Evolutionary conservation across 2,329 filamentous ascomycete species (phyloP), one percentile per base, ranked within the genome.

Genomic region (Alternaria sp.): DNA sequence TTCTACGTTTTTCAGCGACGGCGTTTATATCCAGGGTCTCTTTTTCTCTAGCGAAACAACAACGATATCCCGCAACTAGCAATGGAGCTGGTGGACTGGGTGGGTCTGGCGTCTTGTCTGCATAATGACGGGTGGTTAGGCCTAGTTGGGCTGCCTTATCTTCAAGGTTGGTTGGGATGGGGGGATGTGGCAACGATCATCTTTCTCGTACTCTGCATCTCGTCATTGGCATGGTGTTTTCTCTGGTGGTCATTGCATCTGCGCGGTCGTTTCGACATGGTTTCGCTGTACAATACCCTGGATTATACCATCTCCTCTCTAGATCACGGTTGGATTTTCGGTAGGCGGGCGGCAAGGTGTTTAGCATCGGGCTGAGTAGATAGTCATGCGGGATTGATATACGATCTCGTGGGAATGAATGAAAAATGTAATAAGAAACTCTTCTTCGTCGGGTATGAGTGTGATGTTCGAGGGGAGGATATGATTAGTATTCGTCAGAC

Each of bases 221-320:
- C 49, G 49, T 52, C 30, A 40, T 52, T 40, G 49, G 49, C 17
- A 52, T 52, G 49, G 49, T 50, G 30, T 57, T 57, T 32, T 43
- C 28, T 43, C 45, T 57, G 45, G 55, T 50, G 55, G 55, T 49
- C 19, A 52, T 54, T 54, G 36, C 52, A 54, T 54, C 52, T 54
- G 36, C 26, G 62, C 30, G 45, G 57, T 58, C 45, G 56, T 58
- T 43, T 43, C 59, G 51, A 59, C 59, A 66, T 73, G 67, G 68
- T 69, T 68, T 66, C 62, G 64, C 57, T 49, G 73, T 77, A 74
- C 67, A 74, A 75, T 76, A 76, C 74, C 74, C 74, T 71, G 69
- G 75, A 69, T 76, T 75, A 74, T 75, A 74, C 74, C 74, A 74
- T 74, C 72, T 77, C 75, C 74, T 75, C 74, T 77, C 75, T 76